Evolutionary conservation across 805 yeast genomes (phyloP).

Genomic region (Ogataea henricii): DNA sequence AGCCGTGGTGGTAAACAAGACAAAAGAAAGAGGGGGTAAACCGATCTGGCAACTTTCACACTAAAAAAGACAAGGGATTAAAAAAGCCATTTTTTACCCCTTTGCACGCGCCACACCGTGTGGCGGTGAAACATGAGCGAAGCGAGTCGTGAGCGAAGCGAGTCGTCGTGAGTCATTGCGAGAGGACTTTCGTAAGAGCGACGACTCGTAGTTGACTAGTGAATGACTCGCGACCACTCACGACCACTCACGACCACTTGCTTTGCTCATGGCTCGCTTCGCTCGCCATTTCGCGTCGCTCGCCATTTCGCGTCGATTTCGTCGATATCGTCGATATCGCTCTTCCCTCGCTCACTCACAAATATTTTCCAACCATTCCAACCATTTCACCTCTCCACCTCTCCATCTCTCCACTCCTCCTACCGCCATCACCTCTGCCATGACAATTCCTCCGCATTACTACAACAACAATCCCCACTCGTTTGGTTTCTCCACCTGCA

Average conservation of each 20-base stretch:
- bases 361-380: no score
- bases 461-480: conserved; percentile 70
- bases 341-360: no score
- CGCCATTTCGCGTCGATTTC: neutral
- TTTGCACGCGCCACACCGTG: no score
- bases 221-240: no score
- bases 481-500: conserved; percentile 80
- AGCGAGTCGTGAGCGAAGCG: no score
- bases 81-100: no score
- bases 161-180: no score
- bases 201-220: neutral
- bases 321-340: neutral
- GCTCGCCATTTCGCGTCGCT: neutral
- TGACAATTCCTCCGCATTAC: conserved; percentile 49
- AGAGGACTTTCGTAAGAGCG: no score
- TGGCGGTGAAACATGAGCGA: no score
- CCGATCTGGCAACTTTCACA: no score
- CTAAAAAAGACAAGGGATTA: no score
- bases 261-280: neutral
- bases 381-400: neutral
- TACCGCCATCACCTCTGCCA: neutral
- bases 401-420: neutral
- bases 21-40: neutral
- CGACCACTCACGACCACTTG: no score
- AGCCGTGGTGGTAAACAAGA: neutral